phyloP scores from a whole-genome alignment of 345 rosid genomes.

The Ailanthus altissimus region DNA sequence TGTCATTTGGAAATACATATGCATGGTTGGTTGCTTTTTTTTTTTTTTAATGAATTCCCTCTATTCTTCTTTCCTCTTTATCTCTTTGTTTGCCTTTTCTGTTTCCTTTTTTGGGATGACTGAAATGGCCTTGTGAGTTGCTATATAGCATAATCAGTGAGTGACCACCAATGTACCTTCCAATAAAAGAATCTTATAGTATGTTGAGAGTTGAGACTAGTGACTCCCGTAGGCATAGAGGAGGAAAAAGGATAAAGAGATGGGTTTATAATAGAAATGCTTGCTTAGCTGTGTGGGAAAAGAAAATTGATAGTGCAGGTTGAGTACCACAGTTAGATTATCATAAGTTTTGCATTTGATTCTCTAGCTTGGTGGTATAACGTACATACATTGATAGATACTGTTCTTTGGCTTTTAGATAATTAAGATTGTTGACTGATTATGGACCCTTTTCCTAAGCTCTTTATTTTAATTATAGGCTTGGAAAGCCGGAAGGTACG shows the following conservation, averaged over 20 bases:
- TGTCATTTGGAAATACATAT: slow-evolving; percentile 32
- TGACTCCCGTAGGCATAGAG: neutral
- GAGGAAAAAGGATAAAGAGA: neutral
- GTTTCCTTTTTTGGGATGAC: slow-evolving; percentile 2
- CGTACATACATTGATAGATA: neutral
- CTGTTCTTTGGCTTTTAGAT: neutral
- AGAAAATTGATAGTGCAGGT: neutral
- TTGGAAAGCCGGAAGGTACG: neutral
- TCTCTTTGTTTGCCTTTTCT: neutral
- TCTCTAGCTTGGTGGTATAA: neutral
- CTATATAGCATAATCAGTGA: slow-evolving; percentile 5
- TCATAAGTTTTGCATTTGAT: neutral
- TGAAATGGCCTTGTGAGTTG: slow-evolving; percentile 5
- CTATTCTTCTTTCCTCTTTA: neutral
- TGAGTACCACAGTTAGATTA: neutral
- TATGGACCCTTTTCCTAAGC: neutral
- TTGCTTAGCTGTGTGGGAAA: neutral
- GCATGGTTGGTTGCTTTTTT: slow-evolving; percentile 25
- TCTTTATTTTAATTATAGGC: neutral
- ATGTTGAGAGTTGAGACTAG: neutral
- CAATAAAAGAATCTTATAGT: neutral
- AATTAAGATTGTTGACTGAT: neutral
- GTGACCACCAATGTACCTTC: neutral
- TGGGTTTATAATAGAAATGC: neutral
- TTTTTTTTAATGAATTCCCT: slow-evolving; percentile 14